Evolutionary conservation across 1,284 basidiomycete genomes (phyloP).

Genomic region (Pseudozyma tsukubaensis): DNA sequence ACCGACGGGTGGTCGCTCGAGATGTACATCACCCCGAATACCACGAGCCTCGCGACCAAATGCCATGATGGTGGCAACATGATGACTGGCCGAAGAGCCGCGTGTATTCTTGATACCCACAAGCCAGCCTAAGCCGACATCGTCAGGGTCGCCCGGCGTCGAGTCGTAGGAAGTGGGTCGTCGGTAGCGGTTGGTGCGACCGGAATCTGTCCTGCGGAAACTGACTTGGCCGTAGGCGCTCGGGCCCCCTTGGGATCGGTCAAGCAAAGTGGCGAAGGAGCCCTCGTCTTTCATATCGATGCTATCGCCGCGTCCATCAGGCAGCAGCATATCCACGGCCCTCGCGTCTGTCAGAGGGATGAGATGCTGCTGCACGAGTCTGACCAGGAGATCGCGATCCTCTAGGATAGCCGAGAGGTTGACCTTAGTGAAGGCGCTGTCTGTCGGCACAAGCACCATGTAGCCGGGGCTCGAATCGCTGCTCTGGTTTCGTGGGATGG

Average conservation of each 20-base stretch:
- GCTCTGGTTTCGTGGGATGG: conserved; percentile 58
- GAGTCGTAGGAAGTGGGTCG: conserved; percentile 1
- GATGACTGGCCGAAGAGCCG: conserved; percentile 77
- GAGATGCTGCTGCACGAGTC: conserved; percentile 87
- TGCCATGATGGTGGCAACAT: conserved; percentile 79
- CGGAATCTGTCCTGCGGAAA: conserved; percentile 42
- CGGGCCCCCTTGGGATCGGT: conserved; percentile 50
- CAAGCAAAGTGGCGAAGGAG: conserved; percentile 53
- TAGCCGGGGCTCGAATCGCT: conserved; percentile 13
- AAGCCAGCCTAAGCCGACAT: conserved; percentile 74
- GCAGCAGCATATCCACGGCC: conserved; percentile 28
- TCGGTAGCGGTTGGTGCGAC: conserved; percentile 15
- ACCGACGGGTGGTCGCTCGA: conserved; percentile 32
- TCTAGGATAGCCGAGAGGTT: conserved; percentile 82
- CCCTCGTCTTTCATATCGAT: conserved; percentile 51
- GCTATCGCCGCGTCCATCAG: conserved; percentile 28
- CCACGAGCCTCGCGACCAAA: conserved; percentile 82
- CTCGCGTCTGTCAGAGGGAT: conserved; percentile 74
- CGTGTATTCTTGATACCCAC: conserved; percentile 92
- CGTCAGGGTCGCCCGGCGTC: conserved; percentile 8
- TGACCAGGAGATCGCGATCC: conserved; percentile 72
- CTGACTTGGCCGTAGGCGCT: conserved; percentile 57
- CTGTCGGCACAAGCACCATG: conserved; percentile 83
- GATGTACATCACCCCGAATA: conserved; percentile 7
- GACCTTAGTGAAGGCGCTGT: conserved; percentile 88